Conservation (phyloP, 2,329 filamentous ascomycete genomes). For the Sarocladium brachiariae region DNA sequence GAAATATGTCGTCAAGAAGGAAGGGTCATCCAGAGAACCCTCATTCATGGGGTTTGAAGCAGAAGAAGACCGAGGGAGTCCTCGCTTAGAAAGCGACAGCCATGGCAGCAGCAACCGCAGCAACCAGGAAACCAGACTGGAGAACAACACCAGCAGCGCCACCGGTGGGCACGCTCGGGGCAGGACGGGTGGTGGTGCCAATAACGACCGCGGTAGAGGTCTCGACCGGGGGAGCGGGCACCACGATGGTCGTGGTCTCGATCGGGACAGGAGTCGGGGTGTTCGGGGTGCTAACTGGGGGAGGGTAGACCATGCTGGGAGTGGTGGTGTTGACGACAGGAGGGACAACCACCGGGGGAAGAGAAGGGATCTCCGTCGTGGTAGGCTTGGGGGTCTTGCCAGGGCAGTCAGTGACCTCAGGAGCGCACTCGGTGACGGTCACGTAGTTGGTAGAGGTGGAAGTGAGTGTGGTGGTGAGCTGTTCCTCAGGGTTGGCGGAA, state of each 20-base stretch:
- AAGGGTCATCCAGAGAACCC: too few species aligned
- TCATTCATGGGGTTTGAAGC: not conserved
- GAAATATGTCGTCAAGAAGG: slow-evolving; percentile 4
- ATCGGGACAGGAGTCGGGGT: slow-evolving; percentile 6
- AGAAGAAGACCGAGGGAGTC: not conserved
- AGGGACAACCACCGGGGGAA: slow-evolving; percentile 2
- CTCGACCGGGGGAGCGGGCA: slow-evolving; percentile 10
- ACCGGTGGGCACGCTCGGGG: not conserved
- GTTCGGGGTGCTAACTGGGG: slow-evolving; percentile 17
- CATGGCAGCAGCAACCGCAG: slow-evolving; percentile 6
- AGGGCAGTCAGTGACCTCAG: slow-evolving; percentile 37
- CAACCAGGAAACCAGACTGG: slow-evolving; percentile 3
- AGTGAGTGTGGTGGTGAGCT: slow-evolving; percentile 33
- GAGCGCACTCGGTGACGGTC: slow-evolving; percentile 42
- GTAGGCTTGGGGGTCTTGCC: slow-evolving; percentile 11
- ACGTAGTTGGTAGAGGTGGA: slow-evolving; percentile 36
- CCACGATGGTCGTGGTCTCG: slow-evolving; percentile 13
- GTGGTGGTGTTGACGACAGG: slow-evolving; percentile 26
- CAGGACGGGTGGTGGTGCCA: slow-evolving; percentile 1
- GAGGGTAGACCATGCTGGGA: slow-evolving; percentile 17
- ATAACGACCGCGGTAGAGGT: slow-evolving; percentile 5
- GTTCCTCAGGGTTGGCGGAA: slow-evolving; percentile 27
- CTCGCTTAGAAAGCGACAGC: not conserved
- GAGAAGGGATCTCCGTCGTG: slow-evolving; percentile 11
- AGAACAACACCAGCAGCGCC: slow-evolving; percentile 3